phyloP scores from a whole-genome alignment of 768 basidiomycete genomes.

The Stropharia rugosoannulata region DNA sequence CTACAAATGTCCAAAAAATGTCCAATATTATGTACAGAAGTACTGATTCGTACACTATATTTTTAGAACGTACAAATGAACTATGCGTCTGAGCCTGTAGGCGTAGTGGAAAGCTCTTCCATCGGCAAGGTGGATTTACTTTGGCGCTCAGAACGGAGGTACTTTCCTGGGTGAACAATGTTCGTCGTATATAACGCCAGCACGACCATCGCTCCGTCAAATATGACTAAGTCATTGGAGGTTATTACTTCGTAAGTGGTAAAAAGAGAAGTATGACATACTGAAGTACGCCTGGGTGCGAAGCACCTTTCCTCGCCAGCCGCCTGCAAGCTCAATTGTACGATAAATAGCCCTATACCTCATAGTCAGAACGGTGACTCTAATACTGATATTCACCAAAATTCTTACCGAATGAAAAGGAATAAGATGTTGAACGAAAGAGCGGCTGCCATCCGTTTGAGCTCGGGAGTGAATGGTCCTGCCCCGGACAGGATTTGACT shows the following conservation, averaged over 20 bases:
- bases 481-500: not conserved
- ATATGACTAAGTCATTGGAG: slow-evolving; percentile 7
- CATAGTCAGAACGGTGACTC: not conserved
- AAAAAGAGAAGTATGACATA: not conserved
- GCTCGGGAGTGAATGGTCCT: slow-evolving; percentile 6
- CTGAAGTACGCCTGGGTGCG: slow-evolving; percentile 33
- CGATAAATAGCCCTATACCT: slow-evolving; percentile 38
- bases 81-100: no score
- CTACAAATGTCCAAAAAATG: no score
- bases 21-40: no score
- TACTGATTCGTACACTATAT: no score
- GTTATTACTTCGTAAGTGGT: not conserved
- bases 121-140: not conserved
- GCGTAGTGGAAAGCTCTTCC: not conserved
- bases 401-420: slow-evolving; percentile 18
- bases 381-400: not conserved
- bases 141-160: not conserved
- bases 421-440: slow-evolving; percentile 10
- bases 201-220: slow-evolving; percentile 27
- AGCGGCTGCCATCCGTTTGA: slow-evolving; percentile 10
- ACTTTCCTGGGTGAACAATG: slow-evolving; percentile 24
- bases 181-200: slow-evolving; percentile 29
- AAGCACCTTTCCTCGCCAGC: slow-evolving; percentile 41
- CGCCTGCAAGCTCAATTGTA: slow-evolving; percentile 38
- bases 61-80: no score